Percentiles rank a stretch among this genome's conserved stretches.
Evolutionary conservation across 495 filamentous ascomycete species (phyloP).

Genomic region (Hypoxylon trugodes): DNA sequence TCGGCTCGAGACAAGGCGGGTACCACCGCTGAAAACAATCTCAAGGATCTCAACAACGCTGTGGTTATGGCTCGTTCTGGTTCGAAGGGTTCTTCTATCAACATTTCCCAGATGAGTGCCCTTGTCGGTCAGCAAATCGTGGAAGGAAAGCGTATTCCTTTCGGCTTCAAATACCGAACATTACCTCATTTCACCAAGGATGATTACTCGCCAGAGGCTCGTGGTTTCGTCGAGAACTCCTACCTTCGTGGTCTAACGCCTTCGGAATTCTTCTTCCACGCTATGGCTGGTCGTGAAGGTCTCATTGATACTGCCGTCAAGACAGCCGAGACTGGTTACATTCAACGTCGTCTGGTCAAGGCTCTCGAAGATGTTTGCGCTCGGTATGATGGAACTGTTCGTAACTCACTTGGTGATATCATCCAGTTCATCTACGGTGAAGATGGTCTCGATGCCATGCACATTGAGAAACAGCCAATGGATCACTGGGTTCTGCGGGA

Average conservation of each 20-base stretch:
- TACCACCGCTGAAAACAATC: constrained; percentile 84
- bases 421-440: constrained; percentile 98
- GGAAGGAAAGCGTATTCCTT: constrained; percentile 98
- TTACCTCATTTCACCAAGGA: constrained; percentile 99
- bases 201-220: constrained; percentile 95
- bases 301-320: constrained; percentile 99
- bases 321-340: constrained; percentile 98
- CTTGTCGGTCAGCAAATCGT: constrained; percentile 97
- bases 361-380: constrained; percentile 97
- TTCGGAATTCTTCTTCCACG: constrained; percentile 98
- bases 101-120: constrained; percentile 99
- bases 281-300: constrained; percentile 99
- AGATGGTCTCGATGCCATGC: constrained; percentile 89
- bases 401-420: constrained; percentile 95
- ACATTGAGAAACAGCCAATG: constrained; percentile 90
- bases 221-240: constrained; percentile 98
- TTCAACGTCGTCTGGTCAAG: constrained; percentile 97
- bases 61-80: constrained; percentile 95
- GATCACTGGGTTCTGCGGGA: constrained; percentile 83
- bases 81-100: constrained; percentile 97
- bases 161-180: constrained; percentile 98
- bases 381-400: constrained; percentile 96
- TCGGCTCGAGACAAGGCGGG: constrained; percentile 95
- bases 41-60: constrained; percentile 96
- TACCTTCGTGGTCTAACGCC: constrained; percentile 96